These are phyloP conservation scores for Schrenkiella parvula DNA, from an alignment of 345 rosid species.

Conservation along the genomic window DNA sequence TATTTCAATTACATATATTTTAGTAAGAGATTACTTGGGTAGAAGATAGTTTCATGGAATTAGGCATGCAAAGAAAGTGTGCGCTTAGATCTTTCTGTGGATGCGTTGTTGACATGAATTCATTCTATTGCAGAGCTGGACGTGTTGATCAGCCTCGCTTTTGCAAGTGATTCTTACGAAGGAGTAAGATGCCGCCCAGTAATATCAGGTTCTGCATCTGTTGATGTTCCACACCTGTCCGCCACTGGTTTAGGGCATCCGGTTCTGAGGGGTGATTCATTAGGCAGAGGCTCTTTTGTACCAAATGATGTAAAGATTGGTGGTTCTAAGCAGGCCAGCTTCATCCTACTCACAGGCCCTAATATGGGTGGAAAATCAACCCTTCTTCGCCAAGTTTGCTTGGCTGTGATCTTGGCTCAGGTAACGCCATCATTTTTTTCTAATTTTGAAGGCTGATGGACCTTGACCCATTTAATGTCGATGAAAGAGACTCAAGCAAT, in stretches of 20 bases:
- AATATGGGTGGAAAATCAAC: slow-evolving; percentile 99
- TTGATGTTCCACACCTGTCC: slow-evolving; percentile 55
- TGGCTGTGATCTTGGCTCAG: slow-evolving; percentile 91
- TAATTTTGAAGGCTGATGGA: background rate
- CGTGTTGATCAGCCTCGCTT: slow-evolving; percentile 79
- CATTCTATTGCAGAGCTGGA: slow-evolving; percentile 70
- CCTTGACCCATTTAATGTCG: background rate
- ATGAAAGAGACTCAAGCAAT: slow-evolving; percentile 1
- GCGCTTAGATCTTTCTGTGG: background rate
- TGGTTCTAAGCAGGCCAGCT: slow-evolving; percentile 60
- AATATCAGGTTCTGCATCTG: slow-evolving; percentile 42
- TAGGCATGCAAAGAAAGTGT: background rate
- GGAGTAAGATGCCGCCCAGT: slow-evolving; percentile 74
- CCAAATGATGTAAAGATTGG: slow-evolving; percentile 79
- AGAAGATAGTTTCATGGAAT: background rate
- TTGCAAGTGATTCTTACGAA: slow-evolving; percentile 85
- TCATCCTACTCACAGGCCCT: slow-evolving; percentile 96
- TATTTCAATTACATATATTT: background rate
- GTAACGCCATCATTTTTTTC: slow-evolving; percentile 33
- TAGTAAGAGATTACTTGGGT: slow-evolving; percentile 2
- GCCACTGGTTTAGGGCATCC: slow-evolving; percentile 89
- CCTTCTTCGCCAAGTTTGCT: slow-evolving; percentile 96
- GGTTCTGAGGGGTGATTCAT: slow-evolving; percentile 79
- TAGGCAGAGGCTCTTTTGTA: slow-evolving; percentile 85
- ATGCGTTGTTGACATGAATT: slow-evolving; percentile 25